phyloP scores from a whole-genome alignment of 2,329 filamentous ascomycete genomes.

The Nemania abortiva region DNA sequence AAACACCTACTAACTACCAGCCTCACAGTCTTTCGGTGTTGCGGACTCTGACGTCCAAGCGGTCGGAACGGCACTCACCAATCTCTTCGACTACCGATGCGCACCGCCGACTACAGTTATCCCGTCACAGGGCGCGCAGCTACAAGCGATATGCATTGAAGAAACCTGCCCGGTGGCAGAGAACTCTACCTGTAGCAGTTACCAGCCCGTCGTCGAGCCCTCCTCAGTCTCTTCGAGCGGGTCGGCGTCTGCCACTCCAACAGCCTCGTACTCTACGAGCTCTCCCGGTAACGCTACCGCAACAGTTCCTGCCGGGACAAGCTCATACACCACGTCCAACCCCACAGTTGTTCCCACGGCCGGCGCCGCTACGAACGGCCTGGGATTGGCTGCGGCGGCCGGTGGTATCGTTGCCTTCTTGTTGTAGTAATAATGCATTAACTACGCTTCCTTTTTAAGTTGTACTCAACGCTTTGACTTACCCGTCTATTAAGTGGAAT shows the following conservation, averaged over 20 bases:
- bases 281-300: constrained; percentile 21
- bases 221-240: constrained; percentile 26
- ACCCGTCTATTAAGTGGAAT: too few relatives aligned
- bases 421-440: constrained; percentile 37
- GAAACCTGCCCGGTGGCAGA: constrained; percentile 61
- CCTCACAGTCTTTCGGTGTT: constrained; percentile 65
- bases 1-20: not conserved
- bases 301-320: constrained; percentile 25
- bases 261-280: constrained; percentile 37
- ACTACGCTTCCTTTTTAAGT: too few relatives aligned
- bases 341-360: constrained; percentile 39
- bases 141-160: constrained; percentile 69
- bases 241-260: constrained; percentile 29
- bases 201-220: constrained; percentile 52
- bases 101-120: constrained; percentile 60
- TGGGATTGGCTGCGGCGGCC: constrained; percentile 47
- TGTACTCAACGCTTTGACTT: too few relatives aligned
- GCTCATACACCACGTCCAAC: constrained; percentile 33
- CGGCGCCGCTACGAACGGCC: constrained; percentile 45
- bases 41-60: constrained; percentile 62
- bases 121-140: constrained; percentile 58
- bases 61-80: constrained; percentile 63
- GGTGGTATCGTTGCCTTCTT: constrained; percentile 49
- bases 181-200: constrained; percentile 61
- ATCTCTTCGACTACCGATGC: constrained; percentile 66